Percentiles rank a stretch among this genome's conserved stretches.
phyloP scores from a whole-genome alignment of 2,329 filamentous ascomycete species.

The Alternaria arbusti region DNA sequence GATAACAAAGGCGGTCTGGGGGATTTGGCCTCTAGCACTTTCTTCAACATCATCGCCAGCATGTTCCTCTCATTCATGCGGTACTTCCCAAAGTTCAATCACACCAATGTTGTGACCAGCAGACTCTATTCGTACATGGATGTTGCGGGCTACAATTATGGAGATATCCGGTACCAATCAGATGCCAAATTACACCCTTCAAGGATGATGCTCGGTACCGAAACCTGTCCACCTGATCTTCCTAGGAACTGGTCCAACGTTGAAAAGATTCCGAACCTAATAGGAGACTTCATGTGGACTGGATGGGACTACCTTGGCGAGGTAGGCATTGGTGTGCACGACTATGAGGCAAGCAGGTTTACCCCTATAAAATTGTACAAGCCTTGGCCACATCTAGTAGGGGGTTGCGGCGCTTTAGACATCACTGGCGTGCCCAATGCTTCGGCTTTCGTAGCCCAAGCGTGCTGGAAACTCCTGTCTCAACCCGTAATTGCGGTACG shows the following conservation, averaged over 20 bases:
- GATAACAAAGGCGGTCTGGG: neutral
- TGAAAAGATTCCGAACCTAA: neutral
- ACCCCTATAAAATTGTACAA: neutral
- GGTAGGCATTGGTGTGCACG: neutral
- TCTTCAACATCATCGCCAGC: neutral
- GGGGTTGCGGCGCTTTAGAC: neutral
- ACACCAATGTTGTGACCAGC: neutral
- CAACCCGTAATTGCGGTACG: neutral
- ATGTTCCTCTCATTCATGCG: neutral
- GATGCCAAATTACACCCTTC: neutral
- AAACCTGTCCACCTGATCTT: neutral
- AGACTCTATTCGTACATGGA: neutral
- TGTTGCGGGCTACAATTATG: neutral
- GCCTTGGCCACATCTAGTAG: neutral
- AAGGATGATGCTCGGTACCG: neutral
- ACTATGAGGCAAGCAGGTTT: neutral
- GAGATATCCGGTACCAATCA: neutral
- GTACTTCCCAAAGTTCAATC: neutral
- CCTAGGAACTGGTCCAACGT: neutral
- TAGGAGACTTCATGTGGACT: neutral
- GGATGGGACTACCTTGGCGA: neutral
- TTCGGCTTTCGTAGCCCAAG: neutral
- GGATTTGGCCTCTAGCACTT: neutral
- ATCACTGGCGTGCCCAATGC: neutral
- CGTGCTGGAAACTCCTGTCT: neutral